phyloP scores from a whole-genome alignment of 2,329 filamentous ascomycete genomes.

The Fusarium liriodendri region DNA sequence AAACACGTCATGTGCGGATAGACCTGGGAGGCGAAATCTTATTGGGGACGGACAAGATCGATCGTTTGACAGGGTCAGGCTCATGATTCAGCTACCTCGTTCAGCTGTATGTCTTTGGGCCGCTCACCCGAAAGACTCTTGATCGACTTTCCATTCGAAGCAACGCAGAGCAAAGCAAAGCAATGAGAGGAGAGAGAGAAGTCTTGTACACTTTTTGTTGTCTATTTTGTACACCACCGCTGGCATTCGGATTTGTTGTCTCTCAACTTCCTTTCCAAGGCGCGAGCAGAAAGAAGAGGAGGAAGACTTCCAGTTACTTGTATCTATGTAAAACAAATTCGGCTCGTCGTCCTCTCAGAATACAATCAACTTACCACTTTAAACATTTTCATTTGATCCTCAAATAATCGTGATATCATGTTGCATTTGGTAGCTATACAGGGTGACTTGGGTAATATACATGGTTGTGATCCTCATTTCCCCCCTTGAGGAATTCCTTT shows the following conservation, averaged over 20 bases:
- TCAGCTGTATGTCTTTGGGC: not conserved
- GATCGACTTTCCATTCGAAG: conserved; percentile 14
- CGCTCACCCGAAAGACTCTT: not conserved
- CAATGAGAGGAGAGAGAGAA: conserved; percentile 25
- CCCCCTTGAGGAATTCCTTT: not conserved
- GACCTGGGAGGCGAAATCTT: conserved; percentile 30
- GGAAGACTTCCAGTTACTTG: conserved; percentile 34
- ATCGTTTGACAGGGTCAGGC: conserved; percentile 11
- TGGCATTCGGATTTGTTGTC: conserved; percentile 41
- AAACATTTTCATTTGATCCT: not conserved
- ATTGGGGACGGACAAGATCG: conserved; percentile 24
- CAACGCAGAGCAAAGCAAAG: not conserved
- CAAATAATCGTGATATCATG: not conserved
- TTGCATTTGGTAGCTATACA: not conserved
- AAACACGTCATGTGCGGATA: conserved; percentile 29
- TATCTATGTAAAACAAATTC: conserved; percentile 44
- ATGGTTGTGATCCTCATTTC: not conserved
- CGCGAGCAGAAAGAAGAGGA: conserved; percentile 30
- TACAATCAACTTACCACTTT: conserved; percentile 41
- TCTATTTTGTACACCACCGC: conserved; percentile 44
- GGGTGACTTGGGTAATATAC: not conserved
- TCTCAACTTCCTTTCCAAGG: conserved; percentile 35
- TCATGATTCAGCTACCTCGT: not conserved
- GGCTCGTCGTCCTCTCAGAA: conserved; percentile 43
- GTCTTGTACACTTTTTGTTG: conserved; percentile 39